Evolutionary conservation across 306 rosid genomes (phyloP).

Genomic region (Vigna mungo): DNA sequence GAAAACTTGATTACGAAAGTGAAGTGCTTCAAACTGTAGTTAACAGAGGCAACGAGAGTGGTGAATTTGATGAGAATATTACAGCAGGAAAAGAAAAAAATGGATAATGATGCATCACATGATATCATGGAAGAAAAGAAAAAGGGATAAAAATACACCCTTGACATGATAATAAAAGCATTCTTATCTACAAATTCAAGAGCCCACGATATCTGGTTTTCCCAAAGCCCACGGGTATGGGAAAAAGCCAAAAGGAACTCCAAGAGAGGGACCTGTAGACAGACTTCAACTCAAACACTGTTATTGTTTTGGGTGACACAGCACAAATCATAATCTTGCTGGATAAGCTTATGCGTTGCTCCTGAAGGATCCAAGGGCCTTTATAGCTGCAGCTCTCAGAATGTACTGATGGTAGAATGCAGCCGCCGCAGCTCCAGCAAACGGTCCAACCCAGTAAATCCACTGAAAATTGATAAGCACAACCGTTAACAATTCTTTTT

Average conservation of each 20-base stretch:
- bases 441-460: slow-evolving; percentile 98
- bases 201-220: slow-evolving; percentile 46
- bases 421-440: slow-evolving; percentile 84
- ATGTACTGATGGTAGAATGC: slow-evolving; percentile 84
- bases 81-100: slow-evolving; percentile 25
- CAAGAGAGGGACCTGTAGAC: slow-evolving; percentile 39
- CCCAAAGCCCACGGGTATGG: background rate
- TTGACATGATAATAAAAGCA: slow-evolving; percentile 33
- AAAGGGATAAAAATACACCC: slow-evolving; percentile 58
- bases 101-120: background rate
- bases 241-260: slow-evolving; percentile 14
- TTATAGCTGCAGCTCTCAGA: slow-evolving; percentile 85
- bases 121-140: background rate
- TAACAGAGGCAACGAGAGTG: slow-evolving; percentile 27
- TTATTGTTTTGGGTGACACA: slow-evolving; percentile 44
- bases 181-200: slow-evolving; percentile 68
- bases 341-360: slow-evolving; percentile 67
- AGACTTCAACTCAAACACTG: slow-evolving; percentile 42
- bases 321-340: slow-evolving; percentile 16
- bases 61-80: slow-evolving; percentile 13
- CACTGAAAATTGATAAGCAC: slow-evolving; percentile 54
- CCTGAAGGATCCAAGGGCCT: slow-evolving; percentile 94
- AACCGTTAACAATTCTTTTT: background rate
- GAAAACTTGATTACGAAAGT: slow-evolving; percentile 9
- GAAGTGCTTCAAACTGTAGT: background rate